Evolutionary conservation across 176 grass and related monocot species (phyloP), one percentile per base, ranked within the genome.

Genomic region (Avena eriantha): DNA sequence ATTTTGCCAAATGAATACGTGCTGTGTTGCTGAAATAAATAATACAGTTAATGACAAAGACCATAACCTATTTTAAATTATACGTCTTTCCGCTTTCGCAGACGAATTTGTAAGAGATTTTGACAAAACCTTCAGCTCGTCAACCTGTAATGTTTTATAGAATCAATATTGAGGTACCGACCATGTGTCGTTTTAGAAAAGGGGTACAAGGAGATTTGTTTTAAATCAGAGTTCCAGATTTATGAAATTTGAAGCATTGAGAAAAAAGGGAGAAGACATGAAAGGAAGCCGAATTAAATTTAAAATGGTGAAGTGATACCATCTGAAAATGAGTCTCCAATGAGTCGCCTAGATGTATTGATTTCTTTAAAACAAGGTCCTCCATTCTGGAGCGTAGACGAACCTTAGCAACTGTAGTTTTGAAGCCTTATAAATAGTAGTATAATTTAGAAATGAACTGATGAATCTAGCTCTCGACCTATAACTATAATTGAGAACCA

Each of bases 71-170:
- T 98, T 90, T 71, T 98, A 93, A 76, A 87, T 61, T 57, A 98
- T 95, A 55, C 95, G 89, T 31, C 89, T 98, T 88, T 98, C 89
- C 72, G 93, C 93, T 90, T 92, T 98, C 60, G 87, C 73, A 54
- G 85, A 85, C 85, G 95, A 98, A 89, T 93, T 95, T 84, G 89
- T 65, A 90, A 98, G 95, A 61, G 93, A 98, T 89, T 98, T 93
- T 54, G 93, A 92, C 78, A 95, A 80, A 95, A n/a, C 91, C 80
- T 95, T 98, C 85, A 98, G 88, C 70, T 98, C 95, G 59, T 34
- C 34, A 34, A 34, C 34, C 34, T 34, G 34, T 34, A 34, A 34
- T 34, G 34, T 34, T 34, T 34, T 50, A 74, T 49, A 64, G 53
- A 80, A 85, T 76, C 41, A 31, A 80, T 13, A 87, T 78, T 81